Evolutionary conservation across 371 early-diverging fungal species (phyloP), one percentile per base, ranked within the genome.

Genomic region (Syncephalastrum racemosum): DNA sequence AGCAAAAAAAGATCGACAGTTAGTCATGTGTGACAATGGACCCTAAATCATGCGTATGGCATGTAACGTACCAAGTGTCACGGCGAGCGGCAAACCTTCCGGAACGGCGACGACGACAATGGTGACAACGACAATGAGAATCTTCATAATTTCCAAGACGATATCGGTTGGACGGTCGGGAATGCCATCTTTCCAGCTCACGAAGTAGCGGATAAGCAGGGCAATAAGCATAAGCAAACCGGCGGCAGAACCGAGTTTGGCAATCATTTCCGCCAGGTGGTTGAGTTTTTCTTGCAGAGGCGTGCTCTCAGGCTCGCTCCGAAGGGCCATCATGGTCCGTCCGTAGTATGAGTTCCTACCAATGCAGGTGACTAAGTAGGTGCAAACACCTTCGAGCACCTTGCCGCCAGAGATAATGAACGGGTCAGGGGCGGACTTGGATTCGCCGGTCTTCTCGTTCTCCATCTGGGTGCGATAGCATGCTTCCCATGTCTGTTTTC

Each of bases 61-160:
- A 18, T 13, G 31, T 22, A 12, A 22, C 52, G 44, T 72, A 76
- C 76, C 76, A 18, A 76, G 54, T 7, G 90, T 88, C n/a, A 91
- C 90, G 24, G 90, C 90, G 15, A 91, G 62, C 3, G 91, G 91
- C 14, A 91, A 67, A 22, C 91, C 91, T 71, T 91, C 91, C 15
- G 91, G 91, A 7, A 90, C 89, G 53, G 91, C 91, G 12, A 90
- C 90, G n/a, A 90, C 91, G 6, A 90, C 74, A 24, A 90, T 77
- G 0, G 89, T 89, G 18, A 90, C 82, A 15, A 86, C 77, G 1
- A 84, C 76, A 72, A 90, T 90, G 43, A 89, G 27, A 45, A 90
- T 89, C 46, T 73, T 58, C 58, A 84, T 81, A 27, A 89, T 68
- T n/a, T 56, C 66, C 39, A 68, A 16, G n/a, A 85, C 79, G 48